Percentiles rank a stretch among this genome's conserved stretches.
Evolutionary conservation across 306 rosid genomes (phyloP).

Genomic region (Alnus glutinosa): DNA sequence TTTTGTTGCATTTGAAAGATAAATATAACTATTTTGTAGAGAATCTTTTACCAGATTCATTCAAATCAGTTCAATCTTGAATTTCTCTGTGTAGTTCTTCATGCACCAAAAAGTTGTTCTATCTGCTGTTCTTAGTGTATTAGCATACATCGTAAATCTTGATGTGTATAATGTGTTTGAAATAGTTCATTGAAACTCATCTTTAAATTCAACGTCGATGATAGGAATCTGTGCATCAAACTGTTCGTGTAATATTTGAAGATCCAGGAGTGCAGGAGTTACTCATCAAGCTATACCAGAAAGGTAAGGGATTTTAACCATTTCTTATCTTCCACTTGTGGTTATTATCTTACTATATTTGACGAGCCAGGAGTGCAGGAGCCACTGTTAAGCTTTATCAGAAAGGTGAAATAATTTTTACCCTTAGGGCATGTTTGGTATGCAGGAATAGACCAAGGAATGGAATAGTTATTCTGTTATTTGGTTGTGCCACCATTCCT

Average conservation of each 20-base stretch:
- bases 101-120: background rate
- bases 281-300: slow-evolving; percentile 78
- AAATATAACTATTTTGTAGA: background rate
- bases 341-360: slow-evolving; percentile 40
- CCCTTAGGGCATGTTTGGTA: no score
- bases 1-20: background rate
- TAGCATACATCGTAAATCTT: slow-evolving; percentile 9
- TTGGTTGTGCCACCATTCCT: no score
- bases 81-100: background rate
- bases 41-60: background rate
- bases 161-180: slow-evolving; percentile 25
- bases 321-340: background rate
- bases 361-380: slow-evolving; percentile 93
- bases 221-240: slow-evolving; percentile 92
- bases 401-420: slow-evolving; percentile 32
- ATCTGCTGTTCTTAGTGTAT: background rate
- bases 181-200: slow-evolving; percentile 16
- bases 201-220: slow-evolving; percentile 26
- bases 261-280: slow-evolving; percentile 98
- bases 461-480: no score
- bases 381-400: slow-evolving; percentile 82
- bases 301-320: slow-evolving; percentile 36
- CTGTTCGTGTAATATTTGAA: slow-evolving; percentile 94
- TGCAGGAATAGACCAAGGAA: no score
- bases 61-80: background rate